phyloP scores from a whole-genome alignment of 2,329 filamentous ascomycete genomes.

The Niveomyces coronatus region DNA sequence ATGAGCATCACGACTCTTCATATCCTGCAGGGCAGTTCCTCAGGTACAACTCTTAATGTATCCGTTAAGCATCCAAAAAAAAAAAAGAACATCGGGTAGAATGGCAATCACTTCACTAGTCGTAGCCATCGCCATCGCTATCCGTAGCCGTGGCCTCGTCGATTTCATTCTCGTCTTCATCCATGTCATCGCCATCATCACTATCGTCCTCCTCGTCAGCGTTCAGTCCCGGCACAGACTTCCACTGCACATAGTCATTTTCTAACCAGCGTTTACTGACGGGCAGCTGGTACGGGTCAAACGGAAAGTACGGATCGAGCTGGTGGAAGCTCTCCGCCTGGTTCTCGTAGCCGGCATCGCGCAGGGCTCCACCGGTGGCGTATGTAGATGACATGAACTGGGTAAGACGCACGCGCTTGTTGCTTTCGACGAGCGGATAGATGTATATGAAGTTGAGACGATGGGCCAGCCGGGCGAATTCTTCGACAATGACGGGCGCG shows the following conservation, averaged over 20 bases:
- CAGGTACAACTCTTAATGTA: conserved; percentile 4
- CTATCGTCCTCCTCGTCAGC: conserved; percentile 45
- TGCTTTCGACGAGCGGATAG: conserved; percentile 77
- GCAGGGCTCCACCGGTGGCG: conserved; percentile 42
- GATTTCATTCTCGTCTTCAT: conserved; percentile 33
- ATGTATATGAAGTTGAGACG: conserved; percentile 85
- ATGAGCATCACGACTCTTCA: neutral
- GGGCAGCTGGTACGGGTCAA: conserved; percentile 90
- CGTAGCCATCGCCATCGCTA: conserved; percentile 32
- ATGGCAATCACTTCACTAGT: conserved; percentile 16
- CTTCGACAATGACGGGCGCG: conserved; percentile 77
- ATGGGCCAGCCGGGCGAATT: conserved; percentile 81
- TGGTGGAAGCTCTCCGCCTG: conserved; percentile 72
- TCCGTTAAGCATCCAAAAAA: neutral
- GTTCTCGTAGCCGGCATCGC: conserved; percentile 35
- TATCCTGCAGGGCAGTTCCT: neutral
- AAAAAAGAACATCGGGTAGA: neutral
- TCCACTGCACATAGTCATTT: conserved; percentile 73
- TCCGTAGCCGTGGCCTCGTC: conserved; percentile 43
- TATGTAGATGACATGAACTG: conserved; percentile 53
- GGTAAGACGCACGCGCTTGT: conserved; percentile 78
- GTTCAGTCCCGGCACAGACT: conserved; percentile 59
- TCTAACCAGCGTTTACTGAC: conserved; percentile 82
- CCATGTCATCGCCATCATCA: conserved; percentile 42
- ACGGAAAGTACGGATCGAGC: conserved; percentile 91